These are phyloP conservation scores for Aspergillus diversus DNA, from an alignment of 495 filamentous ascomycete genomes.

Conservation along the genomic window DNA sequence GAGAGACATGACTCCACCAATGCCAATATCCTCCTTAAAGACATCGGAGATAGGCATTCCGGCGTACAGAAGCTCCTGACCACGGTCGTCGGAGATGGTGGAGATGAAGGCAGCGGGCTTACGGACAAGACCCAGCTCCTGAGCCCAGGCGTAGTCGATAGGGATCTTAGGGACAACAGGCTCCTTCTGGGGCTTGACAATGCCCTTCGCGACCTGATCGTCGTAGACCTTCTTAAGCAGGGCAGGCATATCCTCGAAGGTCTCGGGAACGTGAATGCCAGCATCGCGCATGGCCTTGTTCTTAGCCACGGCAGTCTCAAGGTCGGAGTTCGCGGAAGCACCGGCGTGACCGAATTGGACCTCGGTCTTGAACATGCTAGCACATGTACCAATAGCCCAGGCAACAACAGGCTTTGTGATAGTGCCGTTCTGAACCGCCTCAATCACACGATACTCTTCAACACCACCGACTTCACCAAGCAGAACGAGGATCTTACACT, in stretches of 20 bases:
- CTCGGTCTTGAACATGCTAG: conserved; percentile 99
- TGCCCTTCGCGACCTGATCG: conserved; percentile 78
- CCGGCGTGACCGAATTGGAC: conserved; percentile 99
- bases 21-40: conserved; percentile 97
- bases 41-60: conserved; percentile 99
- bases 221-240: conserved; percentile 80
- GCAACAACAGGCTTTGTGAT: conserved; percentile 99
- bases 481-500: conserved; percentile 94
- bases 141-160: conserved; percentile 99
- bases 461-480: conserved; percentile 99
- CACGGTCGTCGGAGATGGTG: conserved; percentile 99
- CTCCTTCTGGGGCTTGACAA: conserved; percentile 82
- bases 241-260: conserved; percentile 92
- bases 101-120: conserved; percentile 99
- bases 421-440: conserved; percentile 88
- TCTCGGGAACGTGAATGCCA: conserved; percentile 91
- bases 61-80: conserved; percentile 97
- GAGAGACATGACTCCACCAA: conserved; percentile 99
- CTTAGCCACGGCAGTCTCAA: conserved; percentile 95
- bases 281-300: conserved; percentile 96
- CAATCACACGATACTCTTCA: conserved; percentile 99
- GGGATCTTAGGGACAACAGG: conserved; percentile 97
- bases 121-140: conserved; percentile 98
- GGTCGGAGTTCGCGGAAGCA: conserved; percentile 97
- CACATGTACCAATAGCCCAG: conserved; percentile 99